A percentile compares a stretch with the other conserved stretches of the same genome.
Evolutionary conservation across 1,284 basidiomycete genomes (phyloP).

Genomic region (Veloboletus limbatus): DNA sequence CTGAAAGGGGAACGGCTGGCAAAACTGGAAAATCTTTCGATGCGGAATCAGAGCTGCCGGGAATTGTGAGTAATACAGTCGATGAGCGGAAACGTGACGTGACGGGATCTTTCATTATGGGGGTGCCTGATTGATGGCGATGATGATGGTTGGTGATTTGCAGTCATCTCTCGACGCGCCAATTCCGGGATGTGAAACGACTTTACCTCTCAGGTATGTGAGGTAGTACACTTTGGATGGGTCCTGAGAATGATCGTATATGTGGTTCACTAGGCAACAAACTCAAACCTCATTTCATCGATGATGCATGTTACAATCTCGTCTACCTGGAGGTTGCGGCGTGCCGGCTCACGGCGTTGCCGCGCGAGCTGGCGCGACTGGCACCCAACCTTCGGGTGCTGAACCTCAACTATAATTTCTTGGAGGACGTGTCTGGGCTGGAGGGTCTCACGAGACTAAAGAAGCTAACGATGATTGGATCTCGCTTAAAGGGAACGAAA

Average conservation of each 20-base stretch:
- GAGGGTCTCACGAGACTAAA: constrained; percentile 73
- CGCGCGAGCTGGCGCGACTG: constrained; percentile 60
- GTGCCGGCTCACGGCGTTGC: constrained; percentile 80
- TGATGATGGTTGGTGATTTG: constrained; percentile 36
- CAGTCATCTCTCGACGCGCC: constrained; percentile 61
- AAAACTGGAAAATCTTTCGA: constrained; percentile 85
- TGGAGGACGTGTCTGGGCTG: constrained; percentile 68
- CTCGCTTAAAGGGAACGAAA: constrained; percentile 70
- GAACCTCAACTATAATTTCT: constrained; percentile 95
- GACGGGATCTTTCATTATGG: constrained; percentile 38
- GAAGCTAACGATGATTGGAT: constrained; percentile 85
- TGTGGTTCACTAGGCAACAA: constrained; percentile 44
- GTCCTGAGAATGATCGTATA: constrained; percentile 8
- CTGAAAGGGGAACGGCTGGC: constrained; percentile 53
- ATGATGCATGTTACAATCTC: constrained; percentile 79
- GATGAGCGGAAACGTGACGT: constrained; percentile 26
- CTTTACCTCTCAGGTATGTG: constrained; percentile 88
- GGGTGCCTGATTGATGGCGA: constrained; percentile 37
- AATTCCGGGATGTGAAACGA: constrained; percentile 87
- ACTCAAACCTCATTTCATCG: constrained; percentile 45
- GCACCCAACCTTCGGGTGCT: constrained; percentile 88
- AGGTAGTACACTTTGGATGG: constrained; percentile 6
- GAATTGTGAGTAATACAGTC: constrained; percentile 58
- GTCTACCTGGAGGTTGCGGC: constrained; percentile 92
- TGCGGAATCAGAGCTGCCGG: constrained; percentile 83